Evolutionary conservation across 2,329 filamentous ascomycete species (phyloP), one percentile per base, ranked within the genome.

Genomic region (Neopestalotiopsis clavispora): DNA sequence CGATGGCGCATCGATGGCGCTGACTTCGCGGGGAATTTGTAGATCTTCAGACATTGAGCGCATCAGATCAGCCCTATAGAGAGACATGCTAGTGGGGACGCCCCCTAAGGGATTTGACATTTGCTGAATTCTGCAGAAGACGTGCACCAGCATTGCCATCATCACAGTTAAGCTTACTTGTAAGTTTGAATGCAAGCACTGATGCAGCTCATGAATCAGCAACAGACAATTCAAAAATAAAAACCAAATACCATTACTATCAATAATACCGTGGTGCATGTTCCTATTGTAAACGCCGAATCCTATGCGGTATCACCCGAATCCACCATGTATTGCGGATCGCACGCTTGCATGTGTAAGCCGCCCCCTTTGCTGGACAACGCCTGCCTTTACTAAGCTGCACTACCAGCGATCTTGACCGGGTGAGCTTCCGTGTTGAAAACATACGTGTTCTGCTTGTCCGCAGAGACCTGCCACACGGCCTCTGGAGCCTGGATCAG

Each of bases 401-500:
- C 75, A 32, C 58, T 73, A 1, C 77, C 77, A 20, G 71, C 74
- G 61, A 78, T 76, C 59, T 58, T 70, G 62, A 79, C 56, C 13
- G 77, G 77, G 65, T 79, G 77, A 5, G 76, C 76, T 72, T 79
- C 80, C 61, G 86, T 83, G 76, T 86, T 89, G 78, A 89, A 90
- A 20, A 85, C 81, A 4, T 87, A 89, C 69, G 81, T 68, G 72
- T 86, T 86, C n/a, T 78, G 75, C 62, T 80, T 78, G 59, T 80
- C 78, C 12, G 80, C 79, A 72, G 83, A 81, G 64, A 88, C 78
- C 76, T 88, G 86, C 74, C 84, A 85, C 4, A 78, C 76, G 2
- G 85, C 89, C 40, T 93, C 91, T 69, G 80, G 82, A 0, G 87
- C 85, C 76, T 90, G 89, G 69, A 93, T 92, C 74, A 97, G 78